phyloP scores from a whole-genome alignment of 441 rosid genomes.

The Populus hybrid region DNA sequence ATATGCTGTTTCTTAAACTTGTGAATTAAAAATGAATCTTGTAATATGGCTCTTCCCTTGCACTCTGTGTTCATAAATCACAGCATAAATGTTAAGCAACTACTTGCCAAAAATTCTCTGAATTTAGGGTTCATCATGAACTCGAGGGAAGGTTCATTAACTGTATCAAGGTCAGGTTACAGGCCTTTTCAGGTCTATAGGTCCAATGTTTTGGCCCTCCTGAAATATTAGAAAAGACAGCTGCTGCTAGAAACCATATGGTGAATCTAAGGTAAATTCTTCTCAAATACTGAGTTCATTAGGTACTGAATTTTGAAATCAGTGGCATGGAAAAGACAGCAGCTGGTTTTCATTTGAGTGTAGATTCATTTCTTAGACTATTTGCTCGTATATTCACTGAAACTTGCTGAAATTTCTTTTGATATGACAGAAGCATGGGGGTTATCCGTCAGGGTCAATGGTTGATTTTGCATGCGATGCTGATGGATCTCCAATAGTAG shows the following conservation, averaged over 20 bases:
- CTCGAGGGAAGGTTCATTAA: background rate
- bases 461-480: conserved; percentile 89
- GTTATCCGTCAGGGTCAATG: conserved; percentile 88
- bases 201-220: background rate
- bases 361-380: background rate
- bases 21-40: background rate
- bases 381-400: background rate
- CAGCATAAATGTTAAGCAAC: background rate
- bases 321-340: background rate
- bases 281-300: background rate
- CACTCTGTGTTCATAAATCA: background rate
- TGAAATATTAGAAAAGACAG: no score
- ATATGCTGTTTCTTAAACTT: background rate
- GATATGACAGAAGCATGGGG: conserved; percentile 50
- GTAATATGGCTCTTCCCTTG: background rate
- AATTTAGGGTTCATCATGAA: background rate
- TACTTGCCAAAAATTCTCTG: background rate
- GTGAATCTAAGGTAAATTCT: no score
- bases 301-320: background rate
- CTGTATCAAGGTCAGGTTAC: background rate
- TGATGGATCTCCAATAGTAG: conserved; percentile 80
- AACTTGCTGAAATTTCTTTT: conserved; percentile 12
- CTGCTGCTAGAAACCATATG: no score
- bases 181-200: background rate
- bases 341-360: background rate